Base-by-base conservation (phyloP, 495 filamentous ascomycete species). In the Trichoderma erinaceum region DNA sequence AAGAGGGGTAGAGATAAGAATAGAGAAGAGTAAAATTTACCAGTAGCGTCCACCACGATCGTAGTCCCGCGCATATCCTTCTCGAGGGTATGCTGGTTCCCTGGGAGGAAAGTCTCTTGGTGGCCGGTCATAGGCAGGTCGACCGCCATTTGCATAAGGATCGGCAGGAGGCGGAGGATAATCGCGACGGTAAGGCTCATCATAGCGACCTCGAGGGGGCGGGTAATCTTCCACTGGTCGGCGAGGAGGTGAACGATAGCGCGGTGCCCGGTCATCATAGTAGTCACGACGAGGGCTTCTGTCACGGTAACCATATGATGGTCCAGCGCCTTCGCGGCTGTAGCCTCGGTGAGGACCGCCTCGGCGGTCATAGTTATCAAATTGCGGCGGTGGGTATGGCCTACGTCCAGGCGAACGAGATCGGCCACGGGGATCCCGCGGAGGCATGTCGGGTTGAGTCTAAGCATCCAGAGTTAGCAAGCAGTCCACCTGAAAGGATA, bases 211-310 rank as follows among this genome's bases (percentile, higher is more conserved):
- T 65, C 85, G 81, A 29, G 91, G 87, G 0, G 80, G 75, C 58
- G 89, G 89, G 71, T 91, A 91, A 70, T 96, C 93, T 67, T 96
- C 92, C 41, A 89, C 79, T 61, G 91, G 89, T 69, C 89, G 81
- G 69, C 88, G 85, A 32, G 86, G 91, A 23, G 92, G 91, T 32
- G 92, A 88, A 63, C 91, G 86, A 77, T 93, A 93, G 56, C 90
- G 41, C 15, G 32, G 85, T 71, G 87, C 85, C 67, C 88, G 86
- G 63, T 89, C 86, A 73, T 97, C 93, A 76, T 97, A 93, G 72
- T 96, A 94, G 68, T 90, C 87, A 65, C 91, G 89, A 50, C 89
- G 81, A 44, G 90, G 89, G 67, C 90, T 91, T 67, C 93, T 86
- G 73, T 95, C 92, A 76, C 93, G 92, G 78, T 96, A 97, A 69